Base-by-base conservation (phyloP, 2,329 filamentous ascomycete genomes). In the Diplodia mutila region DNA sequence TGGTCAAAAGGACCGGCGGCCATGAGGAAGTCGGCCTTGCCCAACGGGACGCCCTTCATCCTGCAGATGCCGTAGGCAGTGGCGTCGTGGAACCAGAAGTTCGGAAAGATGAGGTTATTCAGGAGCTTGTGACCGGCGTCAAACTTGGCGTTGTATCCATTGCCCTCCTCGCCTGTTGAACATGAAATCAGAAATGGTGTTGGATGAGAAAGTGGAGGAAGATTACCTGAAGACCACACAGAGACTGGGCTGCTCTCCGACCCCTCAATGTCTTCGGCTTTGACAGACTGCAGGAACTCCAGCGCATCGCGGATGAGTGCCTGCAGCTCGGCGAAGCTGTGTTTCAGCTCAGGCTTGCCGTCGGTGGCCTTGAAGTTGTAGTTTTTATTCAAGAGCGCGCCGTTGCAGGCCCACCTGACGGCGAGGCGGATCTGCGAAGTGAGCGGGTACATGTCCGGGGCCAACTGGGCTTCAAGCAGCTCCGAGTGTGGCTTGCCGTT, bases 61-160 rank as follows among this genome's bases (percentile, higher is more conserved):
- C 89, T 81, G 74, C 91, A 73, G 66, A 91, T 86, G 25, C 77
- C 80, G 78, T 91, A 91, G 11, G 86, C 81, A 14, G 83, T 88
- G 3, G 77, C 82, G 16, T 86, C 70, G 74, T 91, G 89, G 77
- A 91, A 91, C 79, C 83, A 89, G 71, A 90, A 77, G 73, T 90
- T 89, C 25, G 89, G 87, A 52, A 88, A 66, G 4, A 78, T 81
- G 75, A 83, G 87, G 3, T 77, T 77, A 49, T 77, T 79, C 16
- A 84, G 81, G 67, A 79, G 80, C 7, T 74, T 59, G 63, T 83
- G 77, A 4, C 72, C 69, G 11, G 66, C 66, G 8, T 73, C 71
- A 0, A 74, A 71, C 52, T 76, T 73, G 42, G 85, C 68, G 5
- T 76, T 69, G 8, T 85, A 72, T 69, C 82, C 77, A 2, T 71